Base-by-base conservation (phyloP, 108 stramenopile genomes). In the Epipyxis sp. region DNA sequence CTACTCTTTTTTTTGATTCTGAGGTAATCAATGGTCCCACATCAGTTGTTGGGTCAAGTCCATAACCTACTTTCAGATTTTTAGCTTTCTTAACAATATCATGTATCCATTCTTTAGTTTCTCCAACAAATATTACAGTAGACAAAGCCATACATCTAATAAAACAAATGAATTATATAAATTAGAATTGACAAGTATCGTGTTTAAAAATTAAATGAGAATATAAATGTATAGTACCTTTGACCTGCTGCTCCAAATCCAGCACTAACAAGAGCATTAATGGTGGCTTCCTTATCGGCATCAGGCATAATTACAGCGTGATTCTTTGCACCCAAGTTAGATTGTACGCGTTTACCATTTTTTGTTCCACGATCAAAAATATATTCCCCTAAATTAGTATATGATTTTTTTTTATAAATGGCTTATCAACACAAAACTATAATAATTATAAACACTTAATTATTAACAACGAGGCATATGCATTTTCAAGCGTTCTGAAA, bases 301-400 rank as follows among this genome's bases (percentile, higher is more conserved):
- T 97, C 97, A n/a, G 91, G 88, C 76, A 96, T 79, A 27, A 96
- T 79, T 37, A 92, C 87, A 35, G 88, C 94, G 83, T 98, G 97
- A 85, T 98, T 98, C 87, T 98, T 96, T 57, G 97, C 97, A 29
- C 94, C 95, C 77, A 95, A 69, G 86, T 96, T 96, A 67, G 93
- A 88, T 81, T 93, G 93, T 41, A 93, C 94, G 30, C 92, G 88
- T 81, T 95, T 95, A 44, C 91, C 93, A 79, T 89, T 76, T 20
- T 65, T 72, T 44, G 88, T 88, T 1, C 93, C 94, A 34, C 89
- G 76, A 2, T 90, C 88, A 77, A 86, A 89, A 81, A 98, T 95
- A 85, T 93, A 87, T 71, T 90, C 90, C 16, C n/a, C n/a, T n/a
- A n/a, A n/a, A n/a, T n/a, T n/a, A n/a, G n/a, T n/a, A n/a, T n/a